Conservation (phyloP, 2,329 filamentous ascomycete species). For the Colletotrichum sp. region DNA sequence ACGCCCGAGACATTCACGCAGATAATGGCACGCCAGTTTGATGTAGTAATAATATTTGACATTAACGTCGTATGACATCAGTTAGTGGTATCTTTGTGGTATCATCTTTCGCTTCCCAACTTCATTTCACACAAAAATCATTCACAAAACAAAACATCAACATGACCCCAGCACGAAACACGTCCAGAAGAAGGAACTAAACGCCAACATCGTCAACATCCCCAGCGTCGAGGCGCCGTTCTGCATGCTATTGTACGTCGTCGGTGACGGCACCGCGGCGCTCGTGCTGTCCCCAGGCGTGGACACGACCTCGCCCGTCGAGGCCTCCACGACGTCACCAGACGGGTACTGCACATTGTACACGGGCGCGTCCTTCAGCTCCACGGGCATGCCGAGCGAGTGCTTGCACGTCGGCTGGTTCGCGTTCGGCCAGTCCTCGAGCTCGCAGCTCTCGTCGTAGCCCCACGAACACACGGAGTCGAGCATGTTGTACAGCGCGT, state of each 20-base stretch:
- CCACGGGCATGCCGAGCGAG: constrained; percentile 40
- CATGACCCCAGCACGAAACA: neutral
- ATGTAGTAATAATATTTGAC: neutral
- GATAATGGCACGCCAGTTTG: neutral
- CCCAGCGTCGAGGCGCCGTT: neutral
- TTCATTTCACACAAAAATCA: neutral
- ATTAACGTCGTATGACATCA: constrained; percentile 13
- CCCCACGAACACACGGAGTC: constrained; percentile 53
- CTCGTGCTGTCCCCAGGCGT: neutral
- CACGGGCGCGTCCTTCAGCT: constrained; percentile 43
- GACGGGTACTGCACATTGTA: constrained; percentile 53
- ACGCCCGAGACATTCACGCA: neutral
- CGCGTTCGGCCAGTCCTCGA: constrained; percentile 44
- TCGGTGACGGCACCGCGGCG: neutral
- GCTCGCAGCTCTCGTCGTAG: constrained; percentile 48
- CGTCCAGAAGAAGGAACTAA: constrained; percentile 3
- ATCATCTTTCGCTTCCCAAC: neutral
- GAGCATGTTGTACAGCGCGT: constrained; percentile 55
- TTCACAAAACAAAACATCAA: neutral
- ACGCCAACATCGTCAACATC: neutral
- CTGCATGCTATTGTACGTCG: neutral
- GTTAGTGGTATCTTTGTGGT: constrained; percentile 14
- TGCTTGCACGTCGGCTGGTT: constrained; percentile 52
- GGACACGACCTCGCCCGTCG: constrained; percentile 12
- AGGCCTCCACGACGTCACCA: constrained; percentile 45